Evolutionary conservation across 2,329 filamentous ascomycete genomes (phyloP).

Genomic region (Fusarium liriodendri): DNA sequence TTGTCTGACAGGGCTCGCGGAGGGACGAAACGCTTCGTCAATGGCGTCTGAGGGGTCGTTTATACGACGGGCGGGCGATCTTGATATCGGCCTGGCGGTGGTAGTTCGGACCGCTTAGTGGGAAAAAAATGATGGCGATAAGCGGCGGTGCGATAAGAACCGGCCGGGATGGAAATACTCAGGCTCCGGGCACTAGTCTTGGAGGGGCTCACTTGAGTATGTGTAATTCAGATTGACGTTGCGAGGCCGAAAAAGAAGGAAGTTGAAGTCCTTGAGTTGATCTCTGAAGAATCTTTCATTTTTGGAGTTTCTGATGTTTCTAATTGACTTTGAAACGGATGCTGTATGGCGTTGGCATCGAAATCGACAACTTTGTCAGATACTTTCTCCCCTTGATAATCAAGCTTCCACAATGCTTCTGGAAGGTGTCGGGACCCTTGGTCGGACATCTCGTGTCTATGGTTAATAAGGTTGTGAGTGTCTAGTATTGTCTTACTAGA

Average conservation of each 20-base stretch:
- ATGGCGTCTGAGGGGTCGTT: constrained; percentile 7
- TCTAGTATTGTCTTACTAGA: background rate
- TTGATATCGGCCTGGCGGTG: constrained; percentile 19
- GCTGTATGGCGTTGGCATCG: background rate
- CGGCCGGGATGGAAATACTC: constrained; percentile 43
- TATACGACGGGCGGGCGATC: constrained; percentile 17
- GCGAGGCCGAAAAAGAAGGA: background rate
- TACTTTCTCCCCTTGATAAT: background rate
- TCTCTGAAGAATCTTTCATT: background rate
- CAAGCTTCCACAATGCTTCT: constrained; percentile 12
- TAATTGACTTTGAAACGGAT: background rate
- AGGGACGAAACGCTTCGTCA: background rate
- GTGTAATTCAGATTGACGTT: background rate
- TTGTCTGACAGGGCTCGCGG: background rate
- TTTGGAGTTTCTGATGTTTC: background rate
- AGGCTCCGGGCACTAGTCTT: constrained; percentile 20
- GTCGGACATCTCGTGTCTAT: background rate
- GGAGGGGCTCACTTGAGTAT: background rate
- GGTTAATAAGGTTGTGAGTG: background rate
- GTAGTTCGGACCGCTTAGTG: constrained; percentile 19
- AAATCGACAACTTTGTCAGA: background rate
- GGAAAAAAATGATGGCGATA: constrained; percentile 40
- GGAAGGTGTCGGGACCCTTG: constrained; percentile 15
- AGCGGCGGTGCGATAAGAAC: constrained; percentile 37
- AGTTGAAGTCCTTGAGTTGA: background rate